phyloP scores from a whole-genome alignment of 2,329 filamentous ascomycete genomes.

The Ascocoryne sarcoides region DNA sequence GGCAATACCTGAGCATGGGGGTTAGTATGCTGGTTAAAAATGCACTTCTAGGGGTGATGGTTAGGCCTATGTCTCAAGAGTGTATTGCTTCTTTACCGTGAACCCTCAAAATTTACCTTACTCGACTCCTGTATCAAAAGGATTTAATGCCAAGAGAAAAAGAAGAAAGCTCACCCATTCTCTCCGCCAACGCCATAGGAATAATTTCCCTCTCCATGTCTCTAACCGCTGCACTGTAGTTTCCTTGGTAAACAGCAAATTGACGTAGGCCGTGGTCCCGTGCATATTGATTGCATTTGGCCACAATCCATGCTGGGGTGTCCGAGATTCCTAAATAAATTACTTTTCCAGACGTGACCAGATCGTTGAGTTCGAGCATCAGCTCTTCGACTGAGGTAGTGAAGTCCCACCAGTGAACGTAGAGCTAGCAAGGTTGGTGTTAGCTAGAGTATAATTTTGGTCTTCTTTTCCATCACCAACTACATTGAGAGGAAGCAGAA shows the following conservation, averaged over 20 bases:
- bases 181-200: slow-evolving; percentile 47
- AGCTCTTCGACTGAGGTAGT: slow-evolving; percentile 52
- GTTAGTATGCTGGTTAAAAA: too few relatives aligned
- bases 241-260: slow-evolving; percentile 61
- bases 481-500: too few relatives aligned
- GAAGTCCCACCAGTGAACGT: slow-evolving; percentile 38
- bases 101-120: too few relatives aligned
- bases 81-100: too few relatives aligned
- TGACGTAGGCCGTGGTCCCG: slow-evolving; percentile 56
- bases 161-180: slow-evolving; percentile 41
- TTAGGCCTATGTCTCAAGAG: too few relatives aligned
- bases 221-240: slow-evolving; percentile 49
- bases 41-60: too few relatives aligned
- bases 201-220: slow-evolving; percentile 54
- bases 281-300: slow-evolving; percentile 56
- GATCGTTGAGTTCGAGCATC: slow-evolving; percentile 55
- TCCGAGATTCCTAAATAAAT: slow-evolving; percentile 59
- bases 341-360: slow-evolving; percentile 52
- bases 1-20: too few relatives aligned
- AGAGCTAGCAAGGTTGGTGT: too few relatives aligned
- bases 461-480: too few relatives aligned
- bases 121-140: too few relatives aligned
- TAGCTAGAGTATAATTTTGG: too few relatives aligned
- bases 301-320: slow-evolving; percentile 59
- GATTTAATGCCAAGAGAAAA: too few relatives aligned